Base-by-base conservation (phyloP, 352 stramenopile species). In the Globisporangium middletonii region DNA sequence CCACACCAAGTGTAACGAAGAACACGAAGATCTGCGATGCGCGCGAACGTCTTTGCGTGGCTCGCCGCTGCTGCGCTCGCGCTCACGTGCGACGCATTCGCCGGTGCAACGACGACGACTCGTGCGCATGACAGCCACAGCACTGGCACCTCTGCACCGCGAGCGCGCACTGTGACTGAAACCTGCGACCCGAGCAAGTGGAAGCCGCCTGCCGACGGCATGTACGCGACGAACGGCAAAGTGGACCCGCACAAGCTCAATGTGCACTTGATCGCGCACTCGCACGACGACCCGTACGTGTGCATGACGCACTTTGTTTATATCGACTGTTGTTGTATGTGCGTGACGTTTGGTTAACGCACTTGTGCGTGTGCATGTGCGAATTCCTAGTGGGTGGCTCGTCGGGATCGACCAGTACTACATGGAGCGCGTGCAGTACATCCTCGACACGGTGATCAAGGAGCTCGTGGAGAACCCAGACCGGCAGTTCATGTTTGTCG, bases 371-470 rank as follows among this genome's bases (percentile, higher is more conserved):
- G 5, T 26, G 7, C n/a, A 19, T 47, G 18, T 47, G n/a, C n/a
- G n/a, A 47, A 26, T 48, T 9, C 5, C 3, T 30, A 86, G 75
- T 28, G 88, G 87, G 18, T 99, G 97, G 97, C 71, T 98, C 11
- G 89, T 98, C 56, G 98, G 91, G 1, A 86, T 99, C 19, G 97
- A 99, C 68, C 91, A 99, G 74, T 99, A 99, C 68, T 99, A 97
- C 72, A 79, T 86, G 54, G 55, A 93, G 50, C 71, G 73, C 26
- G 97, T 99, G 37, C 79, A 97, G 47, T 97, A 94, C 69, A 99
- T 99, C 59, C 59, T 99, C 37, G 90, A 98, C 67, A 97, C 88
- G 35, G 87, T 96, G 7, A 75, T 98, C 11, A 67, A 88, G 47
- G 73, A 95, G 55, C 77, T 99, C 1, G 51, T 85, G 50, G 63